Conservation (phyloP, 805 yeast genomes). For the Saccharomyces cerevisiae region DNA sequence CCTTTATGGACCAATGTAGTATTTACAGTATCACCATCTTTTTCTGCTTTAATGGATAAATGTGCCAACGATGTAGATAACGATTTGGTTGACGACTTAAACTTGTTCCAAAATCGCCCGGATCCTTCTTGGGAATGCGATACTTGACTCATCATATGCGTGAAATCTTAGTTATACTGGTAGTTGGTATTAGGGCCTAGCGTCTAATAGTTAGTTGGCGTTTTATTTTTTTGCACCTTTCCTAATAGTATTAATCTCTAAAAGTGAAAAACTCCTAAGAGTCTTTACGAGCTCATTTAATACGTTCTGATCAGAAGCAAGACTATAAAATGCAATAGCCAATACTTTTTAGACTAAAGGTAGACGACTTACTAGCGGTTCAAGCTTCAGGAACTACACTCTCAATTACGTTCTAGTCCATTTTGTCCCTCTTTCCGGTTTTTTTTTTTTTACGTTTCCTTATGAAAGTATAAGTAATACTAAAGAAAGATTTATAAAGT, state of each 20-base stretch:
- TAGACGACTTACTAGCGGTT: too few relatives aligned
- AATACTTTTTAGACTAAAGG: not conserved
- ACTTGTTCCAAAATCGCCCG: constrained; percentile 26
- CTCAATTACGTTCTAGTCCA: not conserved
- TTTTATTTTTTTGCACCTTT: not conserved
- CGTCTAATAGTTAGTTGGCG: not conserved
- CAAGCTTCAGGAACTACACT: not conserved
- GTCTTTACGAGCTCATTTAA: not conserved
- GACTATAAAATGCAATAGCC: not conserved
- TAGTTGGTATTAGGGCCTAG: not conserved
- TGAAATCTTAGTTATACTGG: not conserved
- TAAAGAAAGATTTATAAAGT: not conserved
- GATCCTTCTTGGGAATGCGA: constrained; percentile 7
- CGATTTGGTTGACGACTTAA: constrained; percentile 26
- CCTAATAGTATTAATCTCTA: not conserved
- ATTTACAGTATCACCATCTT: constrained; percentile 36
- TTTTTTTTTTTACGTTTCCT: not conserved
- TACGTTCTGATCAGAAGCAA: not conserved
- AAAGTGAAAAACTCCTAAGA: not conserved
- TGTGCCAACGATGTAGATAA: constrained; percentile 24
- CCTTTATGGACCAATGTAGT: constrained; percentile 41
- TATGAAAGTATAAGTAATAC: not conserved
- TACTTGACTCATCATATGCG: not conserved
- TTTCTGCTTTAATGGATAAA: constrained; percentile 28
- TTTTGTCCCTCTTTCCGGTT: too few relatives aligned